Conservation (phyloP, 495 filamentous ascomycete species). For the Talaromyces wortmannii region DNA sequence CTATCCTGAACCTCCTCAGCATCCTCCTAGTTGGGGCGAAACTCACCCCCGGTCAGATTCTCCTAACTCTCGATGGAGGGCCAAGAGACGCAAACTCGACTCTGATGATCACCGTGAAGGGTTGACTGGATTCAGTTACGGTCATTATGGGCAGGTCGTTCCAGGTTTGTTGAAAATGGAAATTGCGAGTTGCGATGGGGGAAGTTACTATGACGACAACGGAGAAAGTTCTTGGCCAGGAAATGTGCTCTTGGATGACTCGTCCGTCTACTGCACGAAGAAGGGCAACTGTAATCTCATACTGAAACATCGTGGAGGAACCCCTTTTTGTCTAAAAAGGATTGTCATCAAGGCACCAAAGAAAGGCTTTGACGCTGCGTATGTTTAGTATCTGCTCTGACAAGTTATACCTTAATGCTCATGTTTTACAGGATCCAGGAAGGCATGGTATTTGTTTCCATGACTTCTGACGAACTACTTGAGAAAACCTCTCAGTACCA, state of each 20-base stretch:
- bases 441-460: conserved; percentile 88
- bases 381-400: conserved; percentile 28
- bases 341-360: conserved; percentile 83
- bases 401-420: background rate
- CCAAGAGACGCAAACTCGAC: conserved; percentile 73
- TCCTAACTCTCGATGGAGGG: conserved; percentile 26
- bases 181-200: conserved; percentile 83
- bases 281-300: conserved; percentile 78
- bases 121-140: conserved; percentile 63
- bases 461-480: conserved; percentile 71
- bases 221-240: conserved; percentile 59
- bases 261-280: conserved; percentile 84
- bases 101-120: conserved; percentile 46
- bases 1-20: background rate
- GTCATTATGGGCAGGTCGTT: conserved; percentile 76
- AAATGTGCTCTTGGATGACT: conserved; percentile 77
- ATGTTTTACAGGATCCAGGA: conserved; percentile 65
- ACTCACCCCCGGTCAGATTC: background rate
- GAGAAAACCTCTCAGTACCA: conserved; percentile 68
- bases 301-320: conserved; percentile 68
- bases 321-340: conserved; percentile 73
- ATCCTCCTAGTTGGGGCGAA: background rate
- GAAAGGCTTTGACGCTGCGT: conserved; percentile 79
- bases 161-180: conserved; percentile 77
- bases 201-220: conserved; percentile 55